A percentile compares a stretch with the other conserved stretches of the same genome.
phyloP scores from a whole-genome alignment of 1,139 yeast species.

The Candida sp. region DNA sequence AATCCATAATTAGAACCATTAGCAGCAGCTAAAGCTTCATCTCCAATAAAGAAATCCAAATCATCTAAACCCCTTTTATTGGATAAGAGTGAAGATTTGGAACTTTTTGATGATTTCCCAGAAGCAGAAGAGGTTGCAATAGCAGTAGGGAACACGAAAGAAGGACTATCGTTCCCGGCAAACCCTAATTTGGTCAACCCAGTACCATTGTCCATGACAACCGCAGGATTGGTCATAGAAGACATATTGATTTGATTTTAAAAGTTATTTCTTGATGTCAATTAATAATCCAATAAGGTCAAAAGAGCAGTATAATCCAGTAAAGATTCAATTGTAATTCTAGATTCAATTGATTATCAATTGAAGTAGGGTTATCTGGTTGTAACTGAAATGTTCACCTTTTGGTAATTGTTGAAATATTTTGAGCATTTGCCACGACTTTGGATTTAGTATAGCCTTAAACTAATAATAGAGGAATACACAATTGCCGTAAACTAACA shows the following conservation, averaged over 20 bases:
- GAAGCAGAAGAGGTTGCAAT: constrained; percentile 72
- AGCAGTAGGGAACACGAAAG: constrained; percentile 96
- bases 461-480: too few species aligned
- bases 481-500: too few species aligned
- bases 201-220: constrained; percentile 98
- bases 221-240: constrained; percentile 80
- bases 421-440: neutral
- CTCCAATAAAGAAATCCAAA: constrained; percentile 92
- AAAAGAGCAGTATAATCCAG: too few species aligned
- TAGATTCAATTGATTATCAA: neutral
- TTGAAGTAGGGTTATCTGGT: neutral
- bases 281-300: too few species aligned
- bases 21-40: constrained; percentile 88
- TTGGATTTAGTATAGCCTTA: too few species aligned
- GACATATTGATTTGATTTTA: constrained; percentile 35
- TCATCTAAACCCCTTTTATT: constrained; percentile 92
- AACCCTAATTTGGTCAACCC: constrained; percentile 97
- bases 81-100: constrained; percentile 48
- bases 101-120: constrained; percentile 28
- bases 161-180: constrained; percentile 98
- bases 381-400: neutral
- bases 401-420: neutral
- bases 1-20: constrained; percentile 88
- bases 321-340: too few species aligned
- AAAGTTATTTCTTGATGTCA: too few species aligned